Evolutionary conservation across 1,284 basidiomycete genomes (phyloP).

Genomic region (Lignosus rhinocerotis): DNA sequence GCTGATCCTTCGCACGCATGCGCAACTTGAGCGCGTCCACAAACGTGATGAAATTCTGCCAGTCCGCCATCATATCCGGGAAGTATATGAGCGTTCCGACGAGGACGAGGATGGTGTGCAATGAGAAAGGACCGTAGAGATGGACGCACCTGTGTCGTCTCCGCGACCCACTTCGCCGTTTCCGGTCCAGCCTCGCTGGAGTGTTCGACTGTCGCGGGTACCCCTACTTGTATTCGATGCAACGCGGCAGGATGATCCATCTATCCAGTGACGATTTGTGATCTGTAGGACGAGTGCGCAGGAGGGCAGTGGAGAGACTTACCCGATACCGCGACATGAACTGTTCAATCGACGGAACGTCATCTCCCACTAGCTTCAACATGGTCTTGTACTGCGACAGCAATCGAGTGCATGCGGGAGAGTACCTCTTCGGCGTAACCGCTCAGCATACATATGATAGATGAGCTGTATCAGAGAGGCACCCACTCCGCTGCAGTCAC

Average conservation of each 20-base stretch:
- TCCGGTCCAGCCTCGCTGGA: constrained; percentile 81
- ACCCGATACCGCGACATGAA: constrained; percentile 94
- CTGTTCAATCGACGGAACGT: constrained; percentile 79
- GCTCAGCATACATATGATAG: constrained; percentile 11
- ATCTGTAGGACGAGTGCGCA: not conserved
- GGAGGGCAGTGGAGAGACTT: constrained; percentile 7
- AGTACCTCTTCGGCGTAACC: constrained; percentile 73
- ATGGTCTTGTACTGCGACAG: constrained; percentile 97
- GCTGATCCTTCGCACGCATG: constrained; percentile 92
- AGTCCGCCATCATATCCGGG: not conserved
- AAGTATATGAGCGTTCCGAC: too few relatives aligned
- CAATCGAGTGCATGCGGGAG: constrained; percentile 90
- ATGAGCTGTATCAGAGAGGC: constrained; percentile 1
- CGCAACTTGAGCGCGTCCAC: constrained; percentile 97
- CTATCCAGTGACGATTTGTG: constrained; percentile 39
- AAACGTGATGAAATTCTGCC: constrained; percentile 94
- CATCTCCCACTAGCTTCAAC: constrained; percentile 88
- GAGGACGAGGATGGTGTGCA: too few relatives aligned
- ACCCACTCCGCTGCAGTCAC: constrained; percentile 88
- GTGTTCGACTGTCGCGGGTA: constrained; percentile 96
- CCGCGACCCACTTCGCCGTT: constrained; percentile 96
- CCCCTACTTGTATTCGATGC: constrained; percentile 88
- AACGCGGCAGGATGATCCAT: constrained; percentile 95
- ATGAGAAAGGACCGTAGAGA: not conserved
- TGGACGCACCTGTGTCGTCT: constrained; percentile 85